Base-by-base conservation (phyloP, 352 stramenopile species). In the Globisporangium paddicum region DNA sequence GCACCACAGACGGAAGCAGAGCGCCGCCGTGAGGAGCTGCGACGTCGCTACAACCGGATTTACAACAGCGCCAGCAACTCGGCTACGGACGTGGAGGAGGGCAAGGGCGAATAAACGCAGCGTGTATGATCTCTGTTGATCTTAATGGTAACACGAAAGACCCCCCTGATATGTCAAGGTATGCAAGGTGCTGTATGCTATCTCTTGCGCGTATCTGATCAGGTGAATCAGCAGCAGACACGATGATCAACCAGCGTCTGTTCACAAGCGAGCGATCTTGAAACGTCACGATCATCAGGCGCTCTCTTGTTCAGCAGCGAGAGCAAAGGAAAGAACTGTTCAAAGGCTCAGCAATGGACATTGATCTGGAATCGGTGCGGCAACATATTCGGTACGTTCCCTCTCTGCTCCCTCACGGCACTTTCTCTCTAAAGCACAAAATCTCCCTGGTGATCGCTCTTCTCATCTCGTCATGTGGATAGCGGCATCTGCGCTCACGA, bases 11-110 rank as follows among this genome's bases (percentile, higher is more conserved):
- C 65, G 2, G 76, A 84, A 49, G 66, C 76, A 7, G 76, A 84
- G 21, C 74, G 75, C 19, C 71, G 76, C 35, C 67, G 76, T 18
- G 70, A 84, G 28, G 76, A 86, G 62, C 64, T 86, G 42, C 76
- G 76, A 32, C 69, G 72, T 47, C 73, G 76, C 1, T 86, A 86
- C 68, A 68, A 48, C 55, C 76, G 74, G 48, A 86, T 86, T 47
- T 86, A 82, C 57, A 68, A 35, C 26, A 69, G 19, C 19, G 63
- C 69, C 3, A 65, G 49, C 34, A 64, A 68, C 52, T 8, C 16
- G 10, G 21, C 14, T 46, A 26, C 23, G 21, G 47, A 21, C n/a
- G 30, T 28, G 9, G 72, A 78, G 45, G 72, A 79, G 35, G 71
- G 64, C 55, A 82, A 77, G 46, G 71, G 23, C 28, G 72, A 76